Base-by-base conservation (phyloP, 192 early-diverging fungal species). In the Chytriomyces sp. region DNA sequence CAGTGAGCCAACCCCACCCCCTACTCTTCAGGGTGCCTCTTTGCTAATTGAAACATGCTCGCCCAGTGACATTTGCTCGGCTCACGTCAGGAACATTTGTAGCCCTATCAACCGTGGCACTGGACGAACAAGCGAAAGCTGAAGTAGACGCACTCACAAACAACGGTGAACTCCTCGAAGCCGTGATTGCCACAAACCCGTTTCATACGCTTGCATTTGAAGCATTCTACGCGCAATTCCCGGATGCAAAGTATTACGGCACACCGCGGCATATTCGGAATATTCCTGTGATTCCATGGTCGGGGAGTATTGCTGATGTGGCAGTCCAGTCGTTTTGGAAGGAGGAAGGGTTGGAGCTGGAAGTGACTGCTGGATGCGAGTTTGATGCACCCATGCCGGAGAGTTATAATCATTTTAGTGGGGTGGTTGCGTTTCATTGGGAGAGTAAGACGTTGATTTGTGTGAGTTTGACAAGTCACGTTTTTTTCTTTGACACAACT, bases 111-210 rank as follows among this genome's bases (percentile, higher is more conserved):
- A 66, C 79, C 23, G 74, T 80, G 24, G 74, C 23, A 5, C 68
- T 80, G 47, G 60, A 76, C 50, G 63, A 13, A 10, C 28, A 13
- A 9, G 5, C 50, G 16, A 78, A 78, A 35, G 48, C 20, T 35
- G 64, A 77, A 63, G 24, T 77, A 11, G 75, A 77, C 46, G 50
- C 9, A 0, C 49, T 80, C n/a, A 80, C 79, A 9, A 26, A 61
- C 50, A 77, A 77, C 59, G 74, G 79, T 1, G 5, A 20, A 10
- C 64, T 80, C 23, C 77, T 80, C 47, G 79, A 76, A n/a, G 68
- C 79, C 9, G 73, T 76, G 20, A 24, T 80, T 16, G 79, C 70
- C 5, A 80, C 79, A 1, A 77, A 80, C 45, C 72, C 79, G 7
- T 75, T 59, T 67, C 79, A 80, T 61, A 77, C 75, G 2, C 45